These are phyloP conservation scores for Fusarium avenaceum DNA, from an alignment of 2,329 filamentous ascomycete species.

Conservation along the genomic window DNA sequence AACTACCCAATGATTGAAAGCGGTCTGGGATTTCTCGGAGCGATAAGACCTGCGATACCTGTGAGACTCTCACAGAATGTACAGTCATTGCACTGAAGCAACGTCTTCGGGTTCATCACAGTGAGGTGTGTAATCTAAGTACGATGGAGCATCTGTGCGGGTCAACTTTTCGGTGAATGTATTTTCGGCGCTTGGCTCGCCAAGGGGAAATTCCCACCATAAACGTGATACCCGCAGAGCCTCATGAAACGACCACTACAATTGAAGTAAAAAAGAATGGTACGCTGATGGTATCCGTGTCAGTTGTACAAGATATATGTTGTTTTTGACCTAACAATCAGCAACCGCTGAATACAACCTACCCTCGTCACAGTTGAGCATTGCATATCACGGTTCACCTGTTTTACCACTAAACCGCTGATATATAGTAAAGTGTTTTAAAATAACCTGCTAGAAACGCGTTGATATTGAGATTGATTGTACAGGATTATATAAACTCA, in stretches of 20 bases:
- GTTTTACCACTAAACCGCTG: neutral
- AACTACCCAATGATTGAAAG: constrained; percentile 13
- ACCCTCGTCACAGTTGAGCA: too few species aligned
- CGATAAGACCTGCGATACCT: constrained; percentile 18
- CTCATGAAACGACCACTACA: neutral
- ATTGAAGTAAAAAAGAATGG: neutral
- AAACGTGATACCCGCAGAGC: neutral
- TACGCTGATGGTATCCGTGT: neutral
- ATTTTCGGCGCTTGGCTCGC: constrained; percentile 22
- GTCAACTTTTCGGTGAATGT: neutral
- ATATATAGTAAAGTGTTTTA: neutral
- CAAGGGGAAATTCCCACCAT: neutral
- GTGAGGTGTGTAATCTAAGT: neutral
- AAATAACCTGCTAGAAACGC: neutral
- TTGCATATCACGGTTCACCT: neutral
- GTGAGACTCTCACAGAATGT: neutral
- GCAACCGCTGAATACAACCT: too few species aligned
- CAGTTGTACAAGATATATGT: neutral
- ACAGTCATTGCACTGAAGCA: constrained; percentile 12
- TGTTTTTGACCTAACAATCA: neutral
- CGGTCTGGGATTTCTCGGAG: constrained; percentile 40
- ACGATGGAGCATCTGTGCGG: neutral
- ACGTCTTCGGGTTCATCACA: neutral
- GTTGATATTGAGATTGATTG: neutral
- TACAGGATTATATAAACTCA: neutral